These are phyloP conservation scores for Thuja plicata DNA, from an alignment of 83 land plant genomes.

Conservation along the genomic window DNA sequence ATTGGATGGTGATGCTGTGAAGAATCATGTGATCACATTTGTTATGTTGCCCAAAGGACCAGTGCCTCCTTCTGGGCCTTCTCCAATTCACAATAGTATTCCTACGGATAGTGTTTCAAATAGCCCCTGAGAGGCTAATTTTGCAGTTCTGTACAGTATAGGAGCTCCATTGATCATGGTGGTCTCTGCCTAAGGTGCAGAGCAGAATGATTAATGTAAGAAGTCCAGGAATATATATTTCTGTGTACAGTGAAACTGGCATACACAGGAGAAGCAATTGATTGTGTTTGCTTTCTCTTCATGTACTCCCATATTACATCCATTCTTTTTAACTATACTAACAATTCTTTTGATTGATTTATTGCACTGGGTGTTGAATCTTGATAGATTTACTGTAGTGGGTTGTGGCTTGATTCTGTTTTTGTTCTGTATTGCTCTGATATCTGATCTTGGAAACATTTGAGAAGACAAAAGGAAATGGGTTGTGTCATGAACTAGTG, in stretches of 20 bases:
- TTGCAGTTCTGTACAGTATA: neutral
- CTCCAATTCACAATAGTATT: neutral
- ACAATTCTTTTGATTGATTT: neutral
- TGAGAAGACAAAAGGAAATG: too few species aligned
- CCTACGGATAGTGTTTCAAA: neutral
- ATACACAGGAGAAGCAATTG: neutral
- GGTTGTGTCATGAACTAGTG: too few species aligned
- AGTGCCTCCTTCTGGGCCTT: neutral
- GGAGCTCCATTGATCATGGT: neutral
- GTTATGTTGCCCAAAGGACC: neutral
- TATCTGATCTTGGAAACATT: neutral
- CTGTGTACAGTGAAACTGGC: neutral
- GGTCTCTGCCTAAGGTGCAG: neutral
- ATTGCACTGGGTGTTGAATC: neutral
- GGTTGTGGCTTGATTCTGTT: neutral
- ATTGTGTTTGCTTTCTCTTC: neutral
- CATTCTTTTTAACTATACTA: neutral
- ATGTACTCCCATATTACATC: neutral
- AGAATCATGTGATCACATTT: neutral
- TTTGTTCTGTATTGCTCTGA: neutral
- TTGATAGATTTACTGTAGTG: neutral
- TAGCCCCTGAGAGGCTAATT: neutral
- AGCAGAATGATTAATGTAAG: neutral
- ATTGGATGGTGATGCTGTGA: neutral
- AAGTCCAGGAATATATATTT: neutral